Evolutionary conservation across 768 basidiomycete genomes (phyloP).

Genomic region (Phaeotremella skinneri): DNA sequence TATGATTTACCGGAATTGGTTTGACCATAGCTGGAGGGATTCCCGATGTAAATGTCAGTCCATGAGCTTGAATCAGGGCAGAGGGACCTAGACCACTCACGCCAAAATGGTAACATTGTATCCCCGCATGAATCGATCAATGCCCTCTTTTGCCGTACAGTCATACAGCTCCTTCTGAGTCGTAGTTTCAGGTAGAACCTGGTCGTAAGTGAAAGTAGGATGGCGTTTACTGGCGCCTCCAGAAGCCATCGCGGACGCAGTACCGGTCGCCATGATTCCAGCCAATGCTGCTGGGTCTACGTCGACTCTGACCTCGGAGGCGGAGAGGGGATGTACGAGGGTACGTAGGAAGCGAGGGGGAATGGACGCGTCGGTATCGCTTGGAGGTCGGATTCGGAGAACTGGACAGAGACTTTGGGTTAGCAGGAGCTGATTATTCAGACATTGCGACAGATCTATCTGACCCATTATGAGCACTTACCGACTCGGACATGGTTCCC

Average conservation of each 20-base stretch:
- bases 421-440: not conserved
- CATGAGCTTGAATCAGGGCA: not conserved
- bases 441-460: not conserved
- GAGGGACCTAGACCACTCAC: constrained; percentile 49
- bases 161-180: constrained; percentile 84
- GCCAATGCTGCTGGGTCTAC: constrained; percentile 50
- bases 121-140: constrained; percentile 61
- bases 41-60: not conserved
- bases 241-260: constrained; percentile 5
- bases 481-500: constrained; percentile 38
- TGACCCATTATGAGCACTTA: constrained; percentile 12
- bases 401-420: constrained; percentile 55
- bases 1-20: constrained; percentile 96
- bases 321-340: constrained; percentile 73
- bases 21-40: constrained; percentile 66
- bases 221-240: constrained; percentile 23
- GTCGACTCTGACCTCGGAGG: constrained; percentile 81
- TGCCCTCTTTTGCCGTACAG: constrained; percentile 68
- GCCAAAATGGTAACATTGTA: constrained; percentile 98
- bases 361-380: constrained; percentile 79
- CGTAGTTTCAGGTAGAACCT: constrained; percentile 81
- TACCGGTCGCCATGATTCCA: constrained; percentile 16
- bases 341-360: constrained; percentile 91
- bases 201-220: constrained; percentile 85
- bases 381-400: constrained; percentile 84